Percentiles rank a stretch among this genome's conserved stretches.
Conservation (phyloP, 495 filamentous ascomycete species). For the Penicillium crystallinum region DNA sequence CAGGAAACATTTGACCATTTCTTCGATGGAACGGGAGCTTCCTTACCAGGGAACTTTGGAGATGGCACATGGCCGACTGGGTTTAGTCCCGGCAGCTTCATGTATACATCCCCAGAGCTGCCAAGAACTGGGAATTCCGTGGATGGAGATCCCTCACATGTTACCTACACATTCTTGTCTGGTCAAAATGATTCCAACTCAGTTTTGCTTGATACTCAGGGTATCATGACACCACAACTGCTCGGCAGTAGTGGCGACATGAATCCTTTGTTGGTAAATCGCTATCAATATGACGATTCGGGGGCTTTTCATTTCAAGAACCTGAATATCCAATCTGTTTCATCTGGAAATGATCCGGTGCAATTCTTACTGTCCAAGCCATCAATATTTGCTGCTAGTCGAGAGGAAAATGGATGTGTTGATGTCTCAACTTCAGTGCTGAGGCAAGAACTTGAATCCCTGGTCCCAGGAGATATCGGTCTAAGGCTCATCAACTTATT, state of each 20-base stretch:
- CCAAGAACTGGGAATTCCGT: not conserved
- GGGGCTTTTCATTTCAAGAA: slow-evolving; percentile 1
- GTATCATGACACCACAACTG: not conserved
- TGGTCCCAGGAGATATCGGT: not conserved
- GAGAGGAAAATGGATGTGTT: not conserved
- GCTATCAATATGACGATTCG: not conserved
- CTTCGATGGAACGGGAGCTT: not conserved
- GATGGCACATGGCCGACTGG: not conserved
- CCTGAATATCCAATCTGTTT: not conserved
- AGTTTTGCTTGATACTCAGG: not conserved
- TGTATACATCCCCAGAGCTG: not conserved
- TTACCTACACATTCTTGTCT: too few relatives aligned
- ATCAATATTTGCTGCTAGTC: not conserved
- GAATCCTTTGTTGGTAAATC: not conserved
- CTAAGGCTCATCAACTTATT: not conserved
- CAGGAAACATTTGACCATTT: not conserved
- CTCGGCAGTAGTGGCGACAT: slow-evolving; percentile 2
- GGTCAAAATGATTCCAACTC: not conserved
- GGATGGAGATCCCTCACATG: not conserved
- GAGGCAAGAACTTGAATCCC: not conserved
- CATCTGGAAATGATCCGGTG: not conserved
- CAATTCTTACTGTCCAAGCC: slow-evolving; percentile 2
- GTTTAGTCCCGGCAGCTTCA: not conserved
- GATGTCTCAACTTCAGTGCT: not conserved
- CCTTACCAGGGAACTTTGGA: not conserved